A percentile compares a stretch with the other conserved stretches of the same genome.
These are phyloP conservation scores for Claviceps fusiformis DNA, from an alignment of 2,329 filamentous ascomycete species.

Conservation along the genomic window DNA sequence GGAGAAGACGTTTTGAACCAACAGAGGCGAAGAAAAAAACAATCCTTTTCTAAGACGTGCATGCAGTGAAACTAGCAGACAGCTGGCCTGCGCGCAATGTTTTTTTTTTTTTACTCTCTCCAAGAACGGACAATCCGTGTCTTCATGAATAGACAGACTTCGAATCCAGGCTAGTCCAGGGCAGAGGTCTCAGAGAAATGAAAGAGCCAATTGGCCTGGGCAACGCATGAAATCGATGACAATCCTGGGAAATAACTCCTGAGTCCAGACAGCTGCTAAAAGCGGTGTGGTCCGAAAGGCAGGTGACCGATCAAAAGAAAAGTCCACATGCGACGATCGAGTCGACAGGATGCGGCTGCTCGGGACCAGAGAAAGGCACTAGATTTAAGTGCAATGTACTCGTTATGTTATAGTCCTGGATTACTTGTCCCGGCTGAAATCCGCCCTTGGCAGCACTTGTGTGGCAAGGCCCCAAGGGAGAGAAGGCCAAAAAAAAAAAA, in stretches of 20 bases:
- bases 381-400: conserved; percentile 5
- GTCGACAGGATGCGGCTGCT: conserved; percentile 1
- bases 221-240: conserved; percentile 2
- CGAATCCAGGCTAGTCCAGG: conserved; percentile 1
- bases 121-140: background rate
- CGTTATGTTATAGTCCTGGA: conserved; percentile 3
- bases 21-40: background rate
- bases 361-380: conserved; percentile 2
- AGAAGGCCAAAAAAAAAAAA: background rate
- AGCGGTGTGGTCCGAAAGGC: conserved; percentile 7
- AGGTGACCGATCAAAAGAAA: conserved; percentile 2
- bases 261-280: background rate
- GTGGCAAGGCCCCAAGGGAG: background rate
- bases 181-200: background rate
- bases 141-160: background rate
- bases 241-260: background rate
- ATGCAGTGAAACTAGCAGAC: background rate
- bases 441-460: background rate
- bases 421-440: conserved; percentile 1
- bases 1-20: background rate
- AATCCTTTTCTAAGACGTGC: background rate
- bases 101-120: background rate
- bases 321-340: conserved; percentile 3
- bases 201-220: conserved; percentile 3
- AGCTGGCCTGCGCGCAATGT: background rate